Base-by-base conservation (phyloP, 148 eudicot species). In the Rhododendron mucronatum region DNA sequence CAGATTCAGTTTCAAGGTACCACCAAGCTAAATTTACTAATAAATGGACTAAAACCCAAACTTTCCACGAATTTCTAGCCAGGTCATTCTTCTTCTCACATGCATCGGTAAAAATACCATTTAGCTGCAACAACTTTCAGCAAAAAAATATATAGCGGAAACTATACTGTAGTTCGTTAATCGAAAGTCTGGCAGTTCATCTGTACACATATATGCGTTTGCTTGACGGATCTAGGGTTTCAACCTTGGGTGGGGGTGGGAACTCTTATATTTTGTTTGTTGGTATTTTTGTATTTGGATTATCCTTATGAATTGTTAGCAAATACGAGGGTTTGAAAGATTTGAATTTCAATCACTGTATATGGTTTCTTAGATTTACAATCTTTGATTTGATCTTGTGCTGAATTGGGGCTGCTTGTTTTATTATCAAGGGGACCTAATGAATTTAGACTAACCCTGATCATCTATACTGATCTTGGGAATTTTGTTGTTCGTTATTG, bases 1-100 rank as follows among this genome's bases (percentile, higher is more conserved):
- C 98, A 55, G 97, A 92, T 88, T 96, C 98, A 30, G 92, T 95
- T 84, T 95, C 98, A 37, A 96, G 99, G 99, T 95, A 92, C 55
- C 61, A 16, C 20, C 16, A 16, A 3, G 61, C 61, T 55, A 55
- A 55, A 55, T 55, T 55, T 55, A 41, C 45, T 41, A 16, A 16
- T 16, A 55, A 5, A 55, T 18, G 61, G 16, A 55, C 21, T 55
- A 55, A 18, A 18, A 55, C 16, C 61, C 20, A 55, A 55, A 15
- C 4, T 15, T 51, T 16, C 16, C 1, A 18, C 23, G 61, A 20
- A 18, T 16, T 55, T 55, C 7, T 55, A 3, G 21, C 7, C 61
- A 55, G 57, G 23, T 18, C 21, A 55, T 55, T 55, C 6, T 53
- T 53, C 21, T 55, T 55, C 2, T 47, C 9, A 47, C 1, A 55